phyloP scores from a whole-genome alignment of 192 early-diverging fungal genomes.

The Coemansia sp. region DNA sequence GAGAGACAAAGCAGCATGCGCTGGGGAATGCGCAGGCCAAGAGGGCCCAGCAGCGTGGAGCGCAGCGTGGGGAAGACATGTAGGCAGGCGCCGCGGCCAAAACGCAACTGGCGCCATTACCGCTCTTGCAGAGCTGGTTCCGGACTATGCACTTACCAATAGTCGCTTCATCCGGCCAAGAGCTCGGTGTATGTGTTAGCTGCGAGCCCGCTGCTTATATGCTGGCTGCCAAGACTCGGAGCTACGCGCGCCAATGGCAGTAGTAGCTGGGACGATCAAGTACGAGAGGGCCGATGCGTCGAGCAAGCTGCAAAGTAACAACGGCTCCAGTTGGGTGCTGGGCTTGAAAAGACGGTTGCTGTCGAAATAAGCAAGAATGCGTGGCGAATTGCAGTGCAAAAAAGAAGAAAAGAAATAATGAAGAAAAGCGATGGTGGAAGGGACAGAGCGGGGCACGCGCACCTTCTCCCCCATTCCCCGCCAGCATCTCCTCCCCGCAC shows the following conservation, averaged over 20 bases:
- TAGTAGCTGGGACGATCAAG: neutral
- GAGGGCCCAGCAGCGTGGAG: slow-evolving; percentile 1
- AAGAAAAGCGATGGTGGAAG: slow-evolving; percentile 1
- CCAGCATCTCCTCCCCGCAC: neutral
- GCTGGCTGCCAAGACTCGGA: neutral
- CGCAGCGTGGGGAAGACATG: neutral
- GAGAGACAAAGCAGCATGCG: slow-evolving; percentile 2
- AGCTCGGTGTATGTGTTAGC: no score
- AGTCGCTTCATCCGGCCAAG: slow-evolving; percentile 18
- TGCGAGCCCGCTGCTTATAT: no score
- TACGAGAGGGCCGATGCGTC: neutral
- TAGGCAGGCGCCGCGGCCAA: neutral
- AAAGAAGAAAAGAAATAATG: neutral
- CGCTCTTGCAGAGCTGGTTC: neutral
- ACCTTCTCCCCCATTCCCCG: neutral
- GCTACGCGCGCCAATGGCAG: neutral
- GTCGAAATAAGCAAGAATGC: neutral
- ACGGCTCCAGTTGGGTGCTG: neutral
- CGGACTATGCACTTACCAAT: slow-evolving; percentile 14
- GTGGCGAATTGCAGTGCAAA: neutral
- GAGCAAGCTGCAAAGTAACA: neutral
- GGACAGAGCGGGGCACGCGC: neutral
- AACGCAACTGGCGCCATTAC: neutral
- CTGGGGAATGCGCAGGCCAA: neutral
- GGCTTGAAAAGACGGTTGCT: neutral